Evolutionary conservation across 2,329 filamentous ascomycete genomes (phyloP).

Genomic region (Fusarium pseudonygamai): DNA sequence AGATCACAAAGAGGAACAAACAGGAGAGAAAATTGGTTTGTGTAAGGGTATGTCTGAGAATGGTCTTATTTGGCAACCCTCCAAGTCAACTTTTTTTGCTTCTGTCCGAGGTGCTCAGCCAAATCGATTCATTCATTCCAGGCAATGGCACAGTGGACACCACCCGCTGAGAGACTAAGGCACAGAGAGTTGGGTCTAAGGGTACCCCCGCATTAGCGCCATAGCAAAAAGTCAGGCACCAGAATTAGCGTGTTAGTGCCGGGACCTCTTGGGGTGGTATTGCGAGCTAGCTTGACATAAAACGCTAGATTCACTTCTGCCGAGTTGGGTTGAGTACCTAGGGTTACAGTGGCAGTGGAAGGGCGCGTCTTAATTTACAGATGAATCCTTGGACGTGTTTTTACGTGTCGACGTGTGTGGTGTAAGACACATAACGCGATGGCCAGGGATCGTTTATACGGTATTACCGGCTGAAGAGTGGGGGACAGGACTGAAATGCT

Average conservation of each 20-base stretch:
- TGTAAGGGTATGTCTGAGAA: conserved; percentile 10
- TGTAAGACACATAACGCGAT: neutral
- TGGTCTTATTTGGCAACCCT: conserved; percentile 4
- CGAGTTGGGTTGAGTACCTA: neutral
- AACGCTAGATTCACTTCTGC: neutral
- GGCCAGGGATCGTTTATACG: neutral
- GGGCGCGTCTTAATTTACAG: conserved; percentile 5
- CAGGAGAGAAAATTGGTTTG: neutral
- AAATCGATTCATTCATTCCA: conserved; percentile 29
- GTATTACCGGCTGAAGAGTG: conserved; percentile 23
- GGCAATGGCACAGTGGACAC: conserved; percentile 17
- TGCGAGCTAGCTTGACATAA: neutral
- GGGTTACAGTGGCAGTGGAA: neutral
- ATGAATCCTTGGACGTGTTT: conserved; percentile 2
- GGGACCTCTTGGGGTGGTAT: conserved; percentile 1
- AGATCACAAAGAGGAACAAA: neutral
- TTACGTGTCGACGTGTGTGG: neutral
- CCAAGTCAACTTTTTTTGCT: neutral
- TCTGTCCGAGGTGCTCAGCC: conserved; percentile 3
- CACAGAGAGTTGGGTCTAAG: neutral
- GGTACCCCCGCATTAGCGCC: conserved; percentile 37
- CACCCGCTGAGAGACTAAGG: neutral
- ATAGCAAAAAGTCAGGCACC: conserved; percentile 32
- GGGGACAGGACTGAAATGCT: neutral
- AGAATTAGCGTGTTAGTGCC: conserved; percentile 33